phyloP scores from a whole-genome alignment of 345 rosid species.

The Populus davidiana region DNA sequence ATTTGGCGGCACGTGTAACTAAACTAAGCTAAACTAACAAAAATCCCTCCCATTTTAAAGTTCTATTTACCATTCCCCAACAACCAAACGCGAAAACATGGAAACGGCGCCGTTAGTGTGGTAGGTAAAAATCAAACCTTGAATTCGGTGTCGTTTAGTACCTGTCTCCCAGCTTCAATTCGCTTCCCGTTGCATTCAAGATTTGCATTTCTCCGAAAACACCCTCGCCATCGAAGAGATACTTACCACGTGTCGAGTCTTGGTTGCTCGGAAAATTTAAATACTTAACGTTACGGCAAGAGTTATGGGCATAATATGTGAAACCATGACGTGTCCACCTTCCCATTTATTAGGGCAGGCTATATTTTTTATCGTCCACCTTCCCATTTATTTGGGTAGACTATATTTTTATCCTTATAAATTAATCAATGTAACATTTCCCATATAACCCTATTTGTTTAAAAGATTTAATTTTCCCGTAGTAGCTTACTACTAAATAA shows the following conservation, averaged over 20 bases:
- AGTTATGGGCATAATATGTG: conserved; percentile 8
- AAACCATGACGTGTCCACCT: conserved; percentile 23
- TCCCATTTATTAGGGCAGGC: conserved; percentile 4
- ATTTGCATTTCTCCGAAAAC: conserved; percentile 1
- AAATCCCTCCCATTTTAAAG: not conserved
- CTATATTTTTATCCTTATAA: not conserved
- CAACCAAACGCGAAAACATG: not conserved
- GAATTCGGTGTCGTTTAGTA: conserved; percentile 25
- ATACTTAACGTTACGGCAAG: conserved; percentile 60
- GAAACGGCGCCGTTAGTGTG: conserved; percentile 15
- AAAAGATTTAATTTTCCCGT: too few relatives aligned
- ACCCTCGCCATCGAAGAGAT: conserved; percentile 17
- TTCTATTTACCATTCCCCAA: not conserved
- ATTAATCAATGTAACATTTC: not conserved
- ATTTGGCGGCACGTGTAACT: conserved; percentile 1
- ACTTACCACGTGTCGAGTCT: conserved; percentile 26
- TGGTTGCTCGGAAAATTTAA: conserved; percentile 5
- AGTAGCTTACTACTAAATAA: too few relatives aligned
- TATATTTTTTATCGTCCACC: too few relatives aligned
- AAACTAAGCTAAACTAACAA: not conserved
- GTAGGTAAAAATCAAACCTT: conserved; percentile 22
- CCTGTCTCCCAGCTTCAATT: conserved; percentile 2
- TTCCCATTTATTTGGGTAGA: too few relatives aligned
- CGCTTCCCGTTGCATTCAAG: conserved; percentile 35
- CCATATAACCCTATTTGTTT: not conserved